These are phyloP conservation scores for Arabidopsis hybrid DNA, from an alignment of 441 rosid species.

Conservation along the genomic window DNA sequence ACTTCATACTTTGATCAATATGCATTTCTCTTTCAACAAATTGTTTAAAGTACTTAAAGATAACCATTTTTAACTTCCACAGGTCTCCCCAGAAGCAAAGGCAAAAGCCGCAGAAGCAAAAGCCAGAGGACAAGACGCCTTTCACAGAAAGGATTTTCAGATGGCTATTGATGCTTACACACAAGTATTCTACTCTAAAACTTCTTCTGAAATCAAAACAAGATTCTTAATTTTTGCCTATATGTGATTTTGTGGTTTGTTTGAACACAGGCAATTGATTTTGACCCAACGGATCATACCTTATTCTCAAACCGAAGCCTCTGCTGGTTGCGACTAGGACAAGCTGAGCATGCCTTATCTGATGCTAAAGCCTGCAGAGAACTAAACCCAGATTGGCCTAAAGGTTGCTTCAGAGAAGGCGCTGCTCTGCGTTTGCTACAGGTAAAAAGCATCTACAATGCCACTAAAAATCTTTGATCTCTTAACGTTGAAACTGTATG, in stretches of 20 bases:
- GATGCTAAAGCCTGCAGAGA: slow-evolving; percentile 85
- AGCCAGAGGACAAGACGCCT: slow-evolving; percentile 92
- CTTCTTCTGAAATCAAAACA: background rate
- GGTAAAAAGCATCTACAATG: slow-evolving; percentile 48
- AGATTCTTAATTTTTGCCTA: background rate
- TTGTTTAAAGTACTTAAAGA: background rate
- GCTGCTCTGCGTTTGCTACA: slow-evolving; percentile 81
- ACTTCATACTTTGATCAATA: slow-evolving; percentile 10
- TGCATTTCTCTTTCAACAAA: background rate
- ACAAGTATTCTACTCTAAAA: slow-evolving; percentile 58
- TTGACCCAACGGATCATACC: slow-evolving; percentile 78
- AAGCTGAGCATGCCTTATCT: slow-evolving; percentile 75
- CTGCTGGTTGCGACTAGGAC: slow-evolving; percentile 84
- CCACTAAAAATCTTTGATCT: background rate
- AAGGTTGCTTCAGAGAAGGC: slow-evolving; percentile 93
- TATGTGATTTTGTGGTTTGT: slow-evolving; percentile 13
- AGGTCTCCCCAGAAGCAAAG: slow-evolving; percentile 86
- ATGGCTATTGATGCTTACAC: slow-evolving; percentile 84
- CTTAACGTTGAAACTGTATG: background rate
- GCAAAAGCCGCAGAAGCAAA: slow-evolving; percentile 91
- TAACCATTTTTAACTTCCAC: slow-evolving; percentile 25
- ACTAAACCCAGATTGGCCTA: slow-evolving; percentile 84
- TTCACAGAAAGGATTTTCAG: slow-evolving; percentile 64
- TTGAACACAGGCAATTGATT: slow-evolving; percentile 76
- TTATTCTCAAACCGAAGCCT: slow-evolving; percentile 91